Conservation (phyloP, 768 basidiomycete species). For the Termitomyces eurrhizus region DNA sequence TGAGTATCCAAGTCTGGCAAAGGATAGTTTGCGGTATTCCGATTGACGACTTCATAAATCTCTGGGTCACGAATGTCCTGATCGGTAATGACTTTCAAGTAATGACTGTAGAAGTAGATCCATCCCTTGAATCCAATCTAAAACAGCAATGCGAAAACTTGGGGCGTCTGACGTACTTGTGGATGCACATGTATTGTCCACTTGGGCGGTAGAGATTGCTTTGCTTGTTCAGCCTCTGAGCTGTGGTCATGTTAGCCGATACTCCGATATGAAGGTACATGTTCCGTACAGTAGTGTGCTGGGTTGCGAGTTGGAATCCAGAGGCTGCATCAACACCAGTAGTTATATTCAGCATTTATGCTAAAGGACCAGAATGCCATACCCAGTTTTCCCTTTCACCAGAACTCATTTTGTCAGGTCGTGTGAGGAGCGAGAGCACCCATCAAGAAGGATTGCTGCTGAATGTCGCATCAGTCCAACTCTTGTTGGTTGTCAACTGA, state of each 20-base stretch:
- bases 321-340: not conserved
- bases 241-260: not conserved
- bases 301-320: constrained; percentile 5
- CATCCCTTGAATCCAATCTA: constrained; percentile 34
- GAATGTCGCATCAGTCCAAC: not conserved
- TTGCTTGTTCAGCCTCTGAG: constrained; percentile 9
- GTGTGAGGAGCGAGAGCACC: not conserved
- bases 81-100: constrained; percentile 39
- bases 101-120: constrained; percentile 44
- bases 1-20: constrained; percentile 29
- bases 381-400: too few species aligned
- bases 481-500: not conserved
- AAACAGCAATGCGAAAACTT: constrained; percentile 10
- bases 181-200: constrained; percentile 43
- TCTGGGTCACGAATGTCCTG: constrained; percentile 44
- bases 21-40: constrained; percentile 25
- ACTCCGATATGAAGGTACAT: not conserved
- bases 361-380: not conserved
- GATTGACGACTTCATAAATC: constrained; percentile 25
- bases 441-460: not conserved
- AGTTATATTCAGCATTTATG: not conserved
- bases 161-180: constrained; percentile 20
- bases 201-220: constrained; percentile 16
- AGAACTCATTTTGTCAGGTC: not conserved
- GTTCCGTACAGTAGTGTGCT: constrained; percentile 8